phyloP scores from a whole-genome alignment of 345 rosid genomes.

The Pelargonium nanum region DNA sequence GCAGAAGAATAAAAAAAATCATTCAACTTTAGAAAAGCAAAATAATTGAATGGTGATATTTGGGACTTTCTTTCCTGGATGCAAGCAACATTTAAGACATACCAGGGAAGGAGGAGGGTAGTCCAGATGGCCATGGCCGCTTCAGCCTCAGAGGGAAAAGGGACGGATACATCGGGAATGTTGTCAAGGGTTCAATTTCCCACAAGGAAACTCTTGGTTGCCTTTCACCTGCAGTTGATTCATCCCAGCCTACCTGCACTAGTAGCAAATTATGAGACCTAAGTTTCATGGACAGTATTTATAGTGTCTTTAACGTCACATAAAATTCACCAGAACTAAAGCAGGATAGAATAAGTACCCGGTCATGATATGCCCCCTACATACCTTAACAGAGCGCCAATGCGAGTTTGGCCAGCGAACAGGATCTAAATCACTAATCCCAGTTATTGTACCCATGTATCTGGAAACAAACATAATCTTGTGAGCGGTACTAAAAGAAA shows the following conservation, averaged over 20 bases:
- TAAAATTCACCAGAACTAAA: neutral
- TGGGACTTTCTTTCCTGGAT: neutral
- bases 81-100: neutral
- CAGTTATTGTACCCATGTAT: conserved; percentile 68
- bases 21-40: neutral
- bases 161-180: conserved; percentile 43
- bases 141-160: conserved; percentile 36
- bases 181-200: conserved; percentile 45
- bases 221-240: conserved; percentile 45
- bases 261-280: neutral
- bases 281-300: neutral
- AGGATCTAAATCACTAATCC: conserved; percentile 59
- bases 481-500: neutral
- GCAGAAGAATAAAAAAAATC: conserved; percentile 9
- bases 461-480: conserved; percentile 14
- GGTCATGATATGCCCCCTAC: neutral
- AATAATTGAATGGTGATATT: neutral
- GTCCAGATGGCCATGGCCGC: conserved; percentile 38
- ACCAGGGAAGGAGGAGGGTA: conserved; percentile 34
- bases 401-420: conserved; percentile 65
- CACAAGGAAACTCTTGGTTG: conserved; percentile 49
- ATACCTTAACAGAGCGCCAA: conserved; percentile 65
- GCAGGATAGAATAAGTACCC: conserved; percentile 3
- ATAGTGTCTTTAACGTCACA: neutral
- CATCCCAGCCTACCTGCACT: conserved; percentile 47